Evolutionary conservation across 129 eudicot species (phyloP), one percentile per base, ranked within the genome.

Genomic region (Oenanthe sinensis): DNA sequence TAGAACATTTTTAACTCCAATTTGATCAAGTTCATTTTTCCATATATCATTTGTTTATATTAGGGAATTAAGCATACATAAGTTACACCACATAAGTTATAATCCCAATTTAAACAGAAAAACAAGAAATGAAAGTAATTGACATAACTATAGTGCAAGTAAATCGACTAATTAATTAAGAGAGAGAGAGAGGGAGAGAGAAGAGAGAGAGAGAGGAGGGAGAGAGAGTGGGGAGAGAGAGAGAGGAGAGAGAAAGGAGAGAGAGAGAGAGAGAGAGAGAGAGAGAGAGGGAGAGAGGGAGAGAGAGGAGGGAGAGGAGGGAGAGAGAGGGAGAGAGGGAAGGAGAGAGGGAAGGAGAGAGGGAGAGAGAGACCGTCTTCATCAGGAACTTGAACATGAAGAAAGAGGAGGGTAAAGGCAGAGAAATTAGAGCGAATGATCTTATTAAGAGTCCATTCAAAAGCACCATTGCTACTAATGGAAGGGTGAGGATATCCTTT

Each of bases 401-500:
- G 90, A 71, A 96, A 87, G 6, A 90, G 90, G 52, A 96, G 89
- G 79, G 89, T 92, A 80, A 96, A 96, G 62, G 85, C 99, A 75
- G 95, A 60, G n/a, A 88, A 85, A 75, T 96, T 96, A 58, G 86
- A 74, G 50, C 97, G 93, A 73, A 96, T 85, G 84, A 96, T 87
- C 82, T 96, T 96, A 55, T 81, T 87, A 28, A 96, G 77, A 79
- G 91, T 90, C 97, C 99, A 96, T 11, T 92, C 91, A 76, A 96
- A 96, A 20, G 99, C 99, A 43, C 91, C 84, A 81, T 81, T 85
- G 81, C 97, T 90, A 78, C 97, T 96, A 30, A 96, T 96, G 24
- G 99, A 92, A 62, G 97, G 86, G 70, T 92, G 90, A 1, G 99
- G 99, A 75, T 96, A 96, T 0, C 99, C 99, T 79, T 90, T 90